Percentiles rank a stretch among this genome's conserved stretches.
Evolutionary conservation across 768 basidiomycete genomes (phyloP).

Genomic region (Tulasnella calospora): DNA sequence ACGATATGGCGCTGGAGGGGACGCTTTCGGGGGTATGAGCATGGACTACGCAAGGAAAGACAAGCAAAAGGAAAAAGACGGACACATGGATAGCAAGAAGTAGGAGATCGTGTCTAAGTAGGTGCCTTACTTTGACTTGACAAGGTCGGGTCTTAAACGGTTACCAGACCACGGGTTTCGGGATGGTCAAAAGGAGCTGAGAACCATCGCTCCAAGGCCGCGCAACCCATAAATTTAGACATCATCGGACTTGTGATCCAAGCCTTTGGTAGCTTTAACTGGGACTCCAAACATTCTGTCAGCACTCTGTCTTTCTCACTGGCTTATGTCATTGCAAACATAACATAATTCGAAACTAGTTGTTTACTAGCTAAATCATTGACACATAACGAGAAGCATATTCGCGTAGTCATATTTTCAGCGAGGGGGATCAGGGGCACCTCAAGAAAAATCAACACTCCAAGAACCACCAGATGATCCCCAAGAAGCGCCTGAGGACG

Average conservation of each 20-base stretch:
- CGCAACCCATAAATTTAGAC: neutral
- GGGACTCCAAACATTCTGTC: neutral
- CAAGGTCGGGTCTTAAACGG: neutral
- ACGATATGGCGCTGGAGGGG: neutral
- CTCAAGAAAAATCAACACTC: neutral
- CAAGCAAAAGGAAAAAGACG: neutral
- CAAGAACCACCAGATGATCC: neutral
- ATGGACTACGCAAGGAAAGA: constrained; percentile 9
- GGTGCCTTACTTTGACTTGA: neutral
- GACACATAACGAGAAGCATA: neutral
- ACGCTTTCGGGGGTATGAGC: constrained; percentile 12
- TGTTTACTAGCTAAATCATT: neutral
- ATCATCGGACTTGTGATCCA: neutral
- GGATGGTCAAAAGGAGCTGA: neutral
- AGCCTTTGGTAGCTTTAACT: neutral
- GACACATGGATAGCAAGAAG: neutral
- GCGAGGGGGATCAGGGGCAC: neutral
- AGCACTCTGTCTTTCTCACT: neutral
- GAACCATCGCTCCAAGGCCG: neutral
- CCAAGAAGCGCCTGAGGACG: neutral
- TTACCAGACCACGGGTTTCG: neutral
- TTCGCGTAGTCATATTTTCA: neutral
- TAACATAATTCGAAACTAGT: neutral
- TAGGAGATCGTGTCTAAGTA: neutral
- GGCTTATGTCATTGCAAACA: neutral